Conservation (phyloP, 1,284 basidiomycete genomes). For the Leucoagaricus sp. region DNA sequence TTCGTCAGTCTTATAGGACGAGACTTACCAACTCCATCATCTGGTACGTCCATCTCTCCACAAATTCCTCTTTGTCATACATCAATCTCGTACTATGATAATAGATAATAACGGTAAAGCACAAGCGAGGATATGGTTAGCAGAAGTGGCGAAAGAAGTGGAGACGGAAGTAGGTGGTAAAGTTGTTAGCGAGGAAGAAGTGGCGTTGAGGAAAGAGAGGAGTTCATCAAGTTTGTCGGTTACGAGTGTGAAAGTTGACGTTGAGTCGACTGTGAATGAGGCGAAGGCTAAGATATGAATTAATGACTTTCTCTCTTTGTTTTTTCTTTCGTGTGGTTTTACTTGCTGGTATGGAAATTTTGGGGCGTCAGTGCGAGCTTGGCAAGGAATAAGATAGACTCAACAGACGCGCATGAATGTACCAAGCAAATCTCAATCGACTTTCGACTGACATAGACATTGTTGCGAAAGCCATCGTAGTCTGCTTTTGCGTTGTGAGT, state of each 20-base stretch:
- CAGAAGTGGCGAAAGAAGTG: constrained; percentile 69
- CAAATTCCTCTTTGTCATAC: background rate
- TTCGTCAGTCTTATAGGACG: constrained; percentile 83
- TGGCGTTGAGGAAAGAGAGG: constrained; percentile 38
- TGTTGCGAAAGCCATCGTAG: too few relatives aligned
- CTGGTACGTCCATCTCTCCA: background rate
- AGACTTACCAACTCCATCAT: constrained; percentile 37
- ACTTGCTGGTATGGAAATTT: too few relatives aligned
- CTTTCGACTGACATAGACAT: too few relatives aligned
- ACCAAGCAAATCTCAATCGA: too few relatives aligned
- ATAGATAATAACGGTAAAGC: background rate
- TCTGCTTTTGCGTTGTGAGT: too few relatives aligned
- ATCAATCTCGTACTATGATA: background rate
- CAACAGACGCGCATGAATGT: too few relatives aligned
- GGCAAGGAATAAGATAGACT: too few relatives aligned
- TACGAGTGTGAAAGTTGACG: background rate
- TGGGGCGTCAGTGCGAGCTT: too few relatives aligned
- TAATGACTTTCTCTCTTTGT: too few relatives aligned
- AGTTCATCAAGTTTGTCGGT: constrained; percentile 16
- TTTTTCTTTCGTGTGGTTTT: too few relatives aligned
- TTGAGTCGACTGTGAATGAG: too few relatives aligned
- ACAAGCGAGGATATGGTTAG: constrained; percentile 32
- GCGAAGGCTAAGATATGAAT: too few relatives aligned
- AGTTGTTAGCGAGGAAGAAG: constrained; percentile 63
- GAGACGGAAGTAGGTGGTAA: constrained; percentile 57